Evolutionary conservation across 495 filamentous ascomycete species (phyloP), one percentile per base, ranked within the genome.

Genomic region (Podospora sp.): DNA sequence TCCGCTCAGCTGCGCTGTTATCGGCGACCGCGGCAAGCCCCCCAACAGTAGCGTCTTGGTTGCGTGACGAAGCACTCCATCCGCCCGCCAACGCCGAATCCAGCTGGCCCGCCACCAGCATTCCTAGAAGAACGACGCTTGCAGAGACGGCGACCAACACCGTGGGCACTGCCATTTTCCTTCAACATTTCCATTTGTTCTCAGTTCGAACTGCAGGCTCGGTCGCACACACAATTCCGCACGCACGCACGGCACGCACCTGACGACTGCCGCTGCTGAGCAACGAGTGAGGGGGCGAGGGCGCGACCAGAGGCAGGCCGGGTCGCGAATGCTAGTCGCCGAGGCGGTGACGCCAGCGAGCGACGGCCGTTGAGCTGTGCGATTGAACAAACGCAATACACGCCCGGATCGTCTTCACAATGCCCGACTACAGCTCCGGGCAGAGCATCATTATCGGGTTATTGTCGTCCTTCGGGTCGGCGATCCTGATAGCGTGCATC

Each of bases 381-480:
- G 62, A 69, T 60, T 46, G 62, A 67, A 22, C 60, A 50, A n/a
- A 50, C 51, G 9, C 46, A 20, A 40, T 36, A 36, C 21, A 50
- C 29, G 8, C n/a, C 16, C 20, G 8, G 25, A 35, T 25, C 53
- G 51, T 55, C 57, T 52, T 35, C 61, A 72, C 62, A 25, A 75
- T 73, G 72, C 59, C 69, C 65, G 68, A 72, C 65, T 70, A 75
- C 63, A 65, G 62, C 60, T 77, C 77, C 20, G 77, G 81, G 60
- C 69, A 84, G 65, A 84, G 96, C 77, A 90, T 99, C 71, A 82
- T 98, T 75, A 97, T 99, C 75, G 95, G 94, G 66, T 88, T 99
- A 72, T 82, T 97, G 56, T 97, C 96, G n/a, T 95, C 94, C 21
- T 96, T 99, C 79, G 95, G 94, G 33, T 96, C 93, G 49, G 95